Evolutionary conservation across 202 grass and related monocot genomes (phyloP), one percentile per base, ranked within the genome.

Genomic region (Zoysia matrella): DNA sequence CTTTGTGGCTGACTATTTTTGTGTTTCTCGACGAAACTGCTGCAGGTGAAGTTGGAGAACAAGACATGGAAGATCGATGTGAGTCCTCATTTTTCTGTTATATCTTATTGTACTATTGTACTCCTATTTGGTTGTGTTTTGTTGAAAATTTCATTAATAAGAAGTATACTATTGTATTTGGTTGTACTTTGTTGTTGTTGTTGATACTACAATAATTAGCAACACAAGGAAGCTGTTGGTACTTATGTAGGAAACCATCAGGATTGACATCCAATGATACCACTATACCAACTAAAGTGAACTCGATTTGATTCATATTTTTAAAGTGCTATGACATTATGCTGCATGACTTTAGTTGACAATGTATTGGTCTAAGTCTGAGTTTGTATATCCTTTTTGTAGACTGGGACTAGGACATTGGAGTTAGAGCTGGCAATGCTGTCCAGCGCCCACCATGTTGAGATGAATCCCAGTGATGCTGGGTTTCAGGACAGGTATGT

Each of bases 401-500:
- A 99, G 96, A 92, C 96, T 52, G 93, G 96, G 73, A 87, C 89
- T 13, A 83, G 96, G 62, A 96, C 82, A 77, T 85, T 96, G 69
- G 96, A 99, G 69, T 81, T 99, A 52, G 96, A 99, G 50, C 75
- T 99, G 76, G 63, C 72, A 1, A 95, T 94, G 91, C 54, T 99
- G 74, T 99, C 91, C 0, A 96, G 96, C 58, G 62, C 89, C 52
- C 85, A 99, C 73, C 96, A 99, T 45, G 87, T 96, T n/a, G 96
- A 99, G 68, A 93, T 99, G 93, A 99, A 90, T 74, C 96, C 96
- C 64, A 99, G 96, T 48, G 96, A 99, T 84, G 93, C 96, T 3
- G 96, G 96, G 8, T 99, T 99, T 90, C 96, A 94, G 79, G 96
- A 99, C 72, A 91, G 96, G 60, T 94, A 99, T 90, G 88, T 96